Conservation (phyloP, 2,329 filamentous ascomycete genomes). For the Fusarium sp. region DNA sequence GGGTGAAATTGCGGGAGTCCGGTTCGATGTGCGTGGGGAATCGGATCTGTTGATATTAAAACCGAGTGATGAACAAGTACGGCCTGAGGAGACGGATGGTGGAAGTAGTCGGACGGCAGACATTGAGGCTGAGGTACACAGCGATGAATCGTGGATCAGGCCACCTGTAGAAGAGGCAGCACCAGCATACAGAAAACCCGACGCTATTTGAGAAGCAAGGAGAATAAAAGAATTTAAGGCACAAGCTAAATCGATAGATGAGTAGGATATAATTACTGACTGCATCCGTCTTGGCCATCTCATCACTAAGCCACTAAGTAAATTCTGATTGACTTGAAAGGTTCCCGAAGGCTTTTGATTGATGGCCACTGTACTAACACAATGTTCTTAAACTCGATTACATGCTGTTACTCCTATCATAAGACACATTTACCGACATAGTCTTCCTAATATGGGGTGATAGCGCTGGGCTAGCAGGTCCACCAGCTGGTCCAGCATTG, state of each 20-base stretch:
- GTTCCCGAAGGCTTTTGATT: rapidly evolving
- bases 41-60: background rate
- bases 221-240: no score
- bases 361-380: background rate
- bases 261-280: rapidly evolving
- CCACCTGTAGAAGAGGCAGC: background rate
- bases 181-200: no score
- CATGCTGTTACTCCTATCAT: background rate
- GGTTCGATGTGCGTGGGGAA: background rate
- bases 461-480: background rate
- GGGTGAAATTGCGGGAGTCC: background rate
- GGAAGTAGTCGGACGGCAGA: background rate
- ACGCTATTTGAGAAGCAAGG: no score
- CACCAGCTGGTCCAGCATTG: rapidly evolving
- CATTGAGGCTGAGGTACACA: background rate
- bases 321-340: background rate
- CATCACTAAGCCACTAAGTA: no score
- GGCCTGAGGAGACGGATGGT: no score
- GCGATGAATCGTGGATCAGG: background rate
- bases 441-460: slow-evolving; percentile 18
- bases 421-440: slow-evolving; percentile 13
- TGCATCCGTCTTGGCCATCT: no score
- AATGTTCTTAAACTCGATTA: no score
- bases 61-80: background rate
- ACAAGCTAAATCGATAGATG: no score